phyloP scores from a whole-genome alignment of 2,329 filamentous ascomycete genomes.

The Cytospora paraplurivora region DNA sequence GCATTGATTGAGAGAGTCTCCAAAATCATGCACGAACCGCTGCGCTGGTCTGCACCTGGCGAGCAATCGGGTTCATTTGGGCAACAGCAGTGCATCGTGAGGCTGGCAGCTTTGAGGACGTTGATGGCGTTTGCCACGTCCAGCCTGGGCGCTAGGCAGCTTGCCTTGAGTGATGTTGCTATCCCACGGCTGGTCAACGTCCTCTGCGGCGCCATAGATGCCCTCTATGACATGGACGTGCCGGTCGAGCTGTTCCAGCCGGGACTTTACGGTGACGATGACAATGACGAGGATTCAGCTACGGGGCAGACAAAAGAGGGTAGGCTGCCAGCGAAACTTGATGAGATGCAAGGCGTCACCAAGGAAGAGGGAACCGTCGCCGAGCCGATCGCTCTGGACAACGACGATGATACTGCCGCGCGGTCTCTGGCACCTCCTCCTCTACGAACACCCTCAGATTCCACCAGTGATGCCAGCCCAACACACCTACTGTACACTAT shows the following conservation, averaged over 20 bases:
- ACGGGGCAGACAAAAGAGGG: not conserved
- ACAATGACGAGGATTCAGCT: not conserved
- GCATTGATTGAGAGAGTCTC: constrained; percentile 64
- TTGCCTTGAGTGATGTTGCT: constrained; percentile 68
- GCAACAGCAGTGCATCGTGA: constrained; percentile 46
- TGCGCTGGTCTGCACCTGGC: constrained; percentile 44
- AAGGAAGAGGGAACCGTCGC: constrained; percentile 9
- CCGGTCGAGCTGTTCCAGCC: constrained; percentile 23
- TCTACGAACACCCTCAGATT: not conserved
- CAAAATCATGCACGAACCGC: constrained; percentile 60
- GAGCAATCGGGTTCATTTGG: constrained; percentile 32
- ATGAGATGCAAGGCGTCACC: constrained; percentile 14
- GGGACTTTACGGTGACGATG: not conserved
- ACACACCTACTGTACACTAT: constrained; percentile 44
- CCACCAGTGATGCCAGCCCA: constrained; percentile 26
- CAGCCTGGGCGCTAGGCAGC: constrained; percentile 63
- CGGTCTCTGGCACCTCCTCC: not conserved
- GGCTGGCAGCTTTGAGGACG: constrained; percentile 53
- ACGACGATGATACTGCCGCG: constrained; percentile 27
- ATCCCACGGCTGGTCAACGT: constrained; percentile 76
- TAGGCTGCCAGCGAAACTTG: not conserved
- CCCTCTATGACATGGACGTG: constrained; percentile 66
- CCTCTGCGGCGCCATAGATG: constrained; percentile 65
- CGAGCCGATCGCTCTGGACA: not conserved
- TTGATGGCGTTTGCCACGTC: constrained; percentile 63